Evolutionary conservation across 495 filamentous ascomycete genomes (phyloP), one percentile per base, ranked within the genome.

Genomic region (Podospora pseudocomata): DNA sequence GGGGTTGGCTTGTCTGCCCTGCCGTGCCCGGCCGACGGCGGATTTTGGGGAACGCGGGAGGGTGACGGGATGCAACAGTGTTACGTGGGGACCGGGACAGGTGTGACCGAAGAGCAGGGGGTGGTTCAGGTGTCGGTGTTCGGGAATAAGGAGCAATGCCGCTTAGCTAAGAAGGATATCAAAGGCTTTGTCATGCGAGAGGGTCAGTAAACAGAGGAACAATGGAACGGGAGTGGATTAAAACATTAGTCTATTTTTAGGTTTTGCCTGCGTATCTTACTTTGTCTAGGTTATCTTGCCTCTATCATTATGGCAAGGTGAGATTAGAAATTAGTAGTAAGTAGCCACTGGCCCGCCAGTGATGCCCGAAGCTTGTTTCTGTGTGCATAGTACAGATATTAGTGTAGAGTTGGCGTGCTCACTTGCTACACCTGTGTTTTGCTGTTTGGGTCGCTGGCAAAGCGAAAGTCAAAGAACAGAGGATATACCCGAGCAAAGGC

Each of bases 401-500:
- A 6, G 5, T 49, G 39, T 9, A 49, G 39, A 16, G 15, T 11
- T 5, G 13, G 39, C 39, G 13, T 49, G 13, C 39, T 49, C 15
- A 49, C 39, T 11, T 49, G 15, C 13, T 3, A 49, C 30, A 7
- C 4, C 30, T 49, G 0, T 49, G 9, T 13, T 49, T 11, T 49
- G 9, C 39, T 49, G 5, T 49, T 49, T 2, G 9, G 15, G 39
- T 49, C 39, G 39, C 9, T 13, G 15, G 7, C 15, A 49, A 49
- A 49, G 1, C 39, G 39, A 49, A 49, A 67, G 23, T 74, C 70
- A 56, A 74, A 88, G 68, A 97, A 86, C 78, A 97, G 91, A 79
- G 94, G 94, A 74, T 96, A 97, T 83, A 97, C 93, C 84, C 93
- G 85, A 81, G 94, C 34, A 76, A 97, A 97, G 26, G 92, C 93